Evolutionary conservation across 169 alveolate genomes (phyloP), one percentile per base, ranked within the genome.

Genomic region (Eimeria praecox): DNA sequence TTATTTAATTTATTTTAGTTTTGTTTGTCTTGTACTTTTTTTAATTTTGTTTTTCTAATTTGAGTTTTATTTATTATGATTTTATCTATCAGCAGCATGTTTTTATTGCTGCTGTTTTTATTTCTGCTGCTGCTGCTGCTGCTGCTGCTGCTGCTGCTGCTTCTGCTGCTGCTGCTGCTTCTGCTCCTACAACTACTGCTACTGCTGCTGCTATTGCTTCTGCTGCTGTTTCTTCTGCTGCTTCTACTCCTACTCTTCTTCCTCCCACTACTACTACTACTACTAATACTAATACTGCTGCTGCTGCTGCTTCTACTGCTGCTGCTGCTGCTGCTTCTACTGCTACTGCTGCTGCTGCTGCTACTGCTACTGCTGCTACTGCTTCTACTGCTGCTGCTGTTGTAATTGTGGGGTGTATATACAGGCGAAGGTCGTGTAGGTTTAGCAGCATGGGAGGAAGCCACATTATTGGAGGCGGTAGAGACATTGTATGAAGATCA

Each of bases 401-500:
- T 56, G 69, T 27, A 20, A 27, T 27, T 56, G 69, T 4, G 80
- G 80, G 80, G 40, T 69, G 80, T 75, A 14, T 75, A 27, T 69
- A 30, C 94, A 88, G 94, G 73, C 27, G 40, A 27, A 12, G 22
- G 22, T 27, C 20, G 75, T 38, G 27, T 24, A 6, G n/a, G 78
- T 27, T 30, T 30, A 27, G 64, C 52, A 14, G 42, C 30, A 10
- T 56, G 42, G 89, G 89, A 90, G 56, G 20, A 30, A n/a, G 38
- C 44, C 9, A 2, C 30, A 10, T 88, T 90, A 38, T 78, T 64
- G 9, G 69, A 35, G 44, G 95, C 78, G 6, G 33, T 91, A 27
- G 33, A 46, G 90, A 40, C 83, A 24, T 82, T 91, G 52, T 91
- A 91, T 80, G 75, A 27, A 4, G 95, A 91, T 77, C 95, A 75